Percentiles rank a stretch among this genome's conserved stretches.
Conservation (phyloP, 345 rosid species). For the Pugionium dolabratum region DNA sequence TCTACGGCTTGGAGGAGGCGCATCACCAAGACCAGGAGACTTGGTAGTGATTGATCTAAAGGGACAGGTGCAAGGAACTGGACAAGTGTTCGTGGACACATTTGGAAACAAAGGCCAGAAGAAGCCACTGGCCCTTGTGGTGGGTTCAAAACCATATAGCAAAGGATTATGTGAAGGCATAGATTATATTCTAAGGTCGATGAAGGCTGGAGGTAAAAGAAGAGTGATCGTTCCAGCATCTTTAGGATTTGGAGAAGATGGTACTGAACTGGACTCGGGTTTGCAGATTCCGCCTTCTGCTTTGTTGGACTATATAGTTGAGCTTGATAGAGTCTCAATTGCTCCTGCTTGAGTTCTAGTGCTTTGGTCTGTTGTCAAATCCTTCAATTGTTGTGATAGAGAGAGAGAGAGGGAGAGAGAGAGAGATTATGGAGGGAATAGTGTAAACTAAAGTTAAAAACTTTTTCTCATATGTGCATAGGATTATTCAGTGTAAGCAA, state of each 20-base stretch:
- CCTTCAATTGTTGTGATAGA: slow-evolving; percentile 1
- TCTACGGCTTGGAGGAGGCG: slow-evolving; percentile 82
- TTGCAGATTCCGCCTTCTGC: slow-evolving; percentile 67
- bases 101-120: slow-evolving; percentile 47
- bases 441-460: neutral
- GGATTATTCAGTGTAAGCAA: too few relatives aligned
- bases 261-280: slow-evolving; percentile 65
- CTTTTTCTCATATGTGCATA: too few relatives aligned
- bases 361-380: neutral
- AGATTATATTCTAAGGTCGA: slow-evolving; percentile 66
- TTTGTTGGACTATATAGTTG: slow-evolving; percentile 69
- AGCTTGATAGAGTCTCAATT: slow-evolving; percentile 82
- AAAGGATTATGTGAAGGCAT: slow-evolving; percentile 86
- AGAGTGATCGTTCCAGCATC: slow-evolving; percentile 70
- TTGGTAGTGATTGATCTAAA: slow-evolving; percentile 76
- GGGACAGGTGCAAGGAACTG: slow-evolving; percentile 64
- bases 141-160: slow-evolving; percentile 80
- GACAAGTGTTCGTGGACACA: slow-evolving; percentile 67
- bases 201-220: slow-evolving; percentile 87
- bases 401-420: neutral
- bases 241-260: slow-evolving; percentile 75
- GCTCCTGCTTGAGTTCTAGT: slow-evolving; percentile 65
- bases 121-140: slow-evolving; percentile 67
- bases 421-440: neutral
- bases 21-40: slow-evolving; percentile 72